These are phyloP conservation scores for Begonia fuchsioides DNA, from an alignment of 306 rosid genomes.

Conservation along the genomic window DNA sequence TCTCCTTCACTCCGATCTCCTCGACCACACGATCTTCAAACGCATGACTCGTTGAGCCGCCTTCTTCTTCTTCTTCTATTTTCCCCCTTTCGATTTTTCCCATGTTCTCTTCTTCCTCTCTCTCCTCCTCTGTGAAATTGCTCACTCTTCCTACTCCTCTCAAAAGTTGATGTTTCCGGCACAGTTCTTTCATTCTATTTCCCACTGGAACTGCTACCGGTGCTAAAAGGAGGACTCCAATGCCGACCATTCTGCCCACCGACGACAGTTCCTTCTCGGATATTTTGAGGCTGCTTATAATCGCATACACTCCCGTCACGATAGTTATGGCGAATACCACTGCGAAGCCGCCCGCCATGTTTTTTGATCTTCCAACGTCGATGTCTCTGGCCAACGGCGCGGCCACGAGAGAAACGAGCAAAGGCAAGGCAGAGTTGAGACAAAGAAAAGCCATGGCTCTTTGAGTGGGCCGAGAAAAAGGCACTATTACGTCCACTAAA, in stretches of 20 bases:
- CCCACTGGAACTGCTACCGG: slow-evolving; percentile 37
- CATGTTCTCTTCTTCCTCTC: slow-evolving; percentile 6
- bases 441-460: slow-evolving; percentile 42
- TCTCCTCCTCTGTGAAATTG: slow-evolving; percentile 33
- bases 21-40: slow-evolving; percentile 19
- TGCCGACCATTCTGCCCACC: slow-evolving; percentile 22
- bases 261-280: slow-evolving; percentile 20
- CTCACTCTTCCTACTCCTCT: slow-evolving; percentile 34
- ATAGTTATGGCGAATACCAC: slow-evolving; percentile 48
- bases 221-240: slow-evolving; percentile 32
- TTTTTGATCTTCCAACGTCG: slow-evolving; percentile 8
- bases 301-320: slow-evolving; percentile 53
- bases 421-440: slow-evolving; percentile 48
- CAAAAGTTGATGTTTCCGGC: neutral
- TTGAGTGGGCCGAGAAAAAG: slow-evolving; percentile 14
- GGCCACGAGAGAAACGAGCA: slow-evolving; percentile 15
- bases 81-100: slow-evolving; percentile 9
- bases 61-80: slow-evolving; percentile 1
- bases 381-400: slow-evolving; percentile 29
- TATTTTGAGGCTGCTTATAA: slow-evolving; percentile 41
- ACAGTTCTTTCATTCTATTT: slow-evolving; percentile 19
- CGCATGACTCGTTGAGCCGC: neutral
- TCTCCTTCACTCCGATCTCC: slow-evolving; percentile 63
- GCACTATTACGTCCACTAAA: slow-evolving; percentile 22
- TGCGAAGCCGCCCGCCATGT: slow-evolving; percentile 29